Evolutionary conservation across 2,329 filamentous ascomycete species (phyloP).

Genomic region (Aspergillus japonicus): DNA sequence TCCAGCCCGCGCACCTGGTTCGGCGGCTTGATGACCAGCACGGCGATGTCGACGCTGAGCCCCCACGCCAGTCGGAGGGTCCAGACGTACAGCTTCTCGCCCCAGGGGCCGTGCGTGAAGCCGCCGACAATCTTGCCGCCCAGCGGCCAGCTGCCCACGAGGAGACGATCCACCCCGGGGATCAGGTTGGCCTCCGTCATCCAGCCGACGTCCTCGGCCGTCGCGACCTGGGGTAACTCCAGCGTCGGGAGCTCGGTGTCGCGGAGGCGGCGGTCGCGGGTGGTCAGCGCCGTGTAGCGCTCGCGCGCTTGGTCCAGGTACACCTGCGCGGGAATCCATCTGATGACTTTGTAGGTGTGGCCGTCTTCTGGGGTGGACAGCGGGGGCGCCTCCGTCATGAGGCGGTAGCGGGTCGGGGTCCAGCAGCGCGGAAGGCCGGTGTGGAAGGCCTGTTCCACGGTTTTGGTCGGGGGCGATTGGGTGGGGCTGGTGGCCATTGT

Average conservation of each 20-base stretch:
- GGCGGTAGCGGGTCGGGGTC: background rate
- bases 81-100: background rate
- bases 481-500: too few species aligned
- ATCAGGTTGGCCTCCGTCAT: background rate
- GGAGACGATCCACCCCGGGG: background rate
- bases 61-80: background rate
- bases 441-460: background rate
- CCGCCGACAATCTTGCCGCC: background rate
- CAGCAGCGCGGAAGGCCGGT: background rate
- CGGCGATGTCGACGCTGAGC: background rate
- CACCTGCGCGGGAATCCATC: background rate
- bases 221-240: background rate
- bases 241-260: background rate
- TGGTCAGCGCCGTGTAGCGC: background rate
- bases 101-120: background rate
- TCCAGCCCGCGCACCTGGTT: background rate
- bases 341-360: background rate
- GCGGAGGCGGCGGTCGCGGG: background rate
- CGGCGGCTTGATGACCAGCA: background rate
- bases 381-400: background rate
- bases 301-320: background rate
- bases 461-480: too few species aligned
- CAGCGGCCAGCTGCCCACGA: background rate
- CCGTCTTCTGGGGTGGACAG: background rate
- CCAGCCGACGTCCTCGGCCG: background rate